These are phyloP conservation scores for Boletus tomentosulus DNA, from an alignment of 768 basidiomycete genomes.

Conservation along the genomic window DNA sequence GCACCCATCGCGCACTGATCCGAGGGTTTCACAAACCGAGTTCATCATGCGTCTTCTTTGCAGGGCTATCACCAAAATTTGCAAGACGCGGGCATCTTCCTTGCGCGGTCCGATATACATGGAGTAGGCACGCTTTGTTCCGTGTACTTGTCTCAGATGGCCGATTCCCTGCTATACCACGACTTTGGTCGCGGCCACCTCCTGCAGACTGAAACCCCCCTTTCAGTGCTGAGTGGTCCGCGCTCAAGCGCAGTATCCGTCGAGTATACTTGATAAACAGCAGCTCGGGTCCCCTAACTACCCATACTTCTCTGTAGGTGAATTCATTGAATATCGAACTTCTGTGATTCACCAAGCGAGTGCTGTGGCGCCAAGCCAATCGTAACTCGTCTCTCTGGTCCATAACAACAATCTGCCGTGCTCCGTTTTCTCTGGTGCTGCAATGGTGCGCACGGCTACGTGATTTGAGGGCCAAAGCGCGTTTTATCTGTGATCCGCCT, in stretches of 20 bases:
- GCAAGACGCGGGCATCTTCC: neutral
- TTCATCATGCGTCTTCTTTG: slow-evolving; percentile 7
- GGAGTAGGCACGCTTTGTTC: neutral
- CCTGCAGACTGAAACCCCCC: neutral
- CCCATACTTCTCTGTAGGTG: slow-evolving; percentile 2
- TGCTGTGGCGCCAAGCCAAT: neutral
- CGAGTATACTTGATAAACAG: too few relatives aligned
- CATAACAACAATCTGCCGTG: neutral
- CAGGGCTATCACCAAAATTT: neutral
- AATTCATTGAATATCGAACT: neutral
- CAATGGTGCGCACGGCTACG: too few relatives aligned
- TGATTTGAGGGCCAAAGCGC: neutral
- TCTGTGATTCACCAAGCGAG: slow-evolving; percentile 5
- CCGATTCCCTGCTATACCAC: neutral
- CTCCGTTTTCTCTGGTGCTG: neutral
- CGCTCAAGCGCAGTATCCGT: too few relatives aligned
- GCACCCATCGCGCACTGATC: slow-evolving; percentile 10
- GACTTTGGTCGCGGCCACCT: too few relatives aligned
- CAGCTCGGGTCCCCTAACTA: neutral
- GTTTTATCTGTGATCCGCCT: neutral
- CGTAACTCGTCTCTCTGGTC: neutral
- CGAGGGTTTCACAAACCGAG: slow-evolving; percentile 14
- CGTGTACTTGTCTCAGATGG: too few relatives aligned
- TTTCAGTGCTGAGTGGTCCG: neutral
- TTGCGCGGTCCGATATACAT: slow-evolving; percentile 1